Conservation (phyloP, 2,329 filamentous ascomycete genomes). For the Penicillium rolfsii region DNA sequence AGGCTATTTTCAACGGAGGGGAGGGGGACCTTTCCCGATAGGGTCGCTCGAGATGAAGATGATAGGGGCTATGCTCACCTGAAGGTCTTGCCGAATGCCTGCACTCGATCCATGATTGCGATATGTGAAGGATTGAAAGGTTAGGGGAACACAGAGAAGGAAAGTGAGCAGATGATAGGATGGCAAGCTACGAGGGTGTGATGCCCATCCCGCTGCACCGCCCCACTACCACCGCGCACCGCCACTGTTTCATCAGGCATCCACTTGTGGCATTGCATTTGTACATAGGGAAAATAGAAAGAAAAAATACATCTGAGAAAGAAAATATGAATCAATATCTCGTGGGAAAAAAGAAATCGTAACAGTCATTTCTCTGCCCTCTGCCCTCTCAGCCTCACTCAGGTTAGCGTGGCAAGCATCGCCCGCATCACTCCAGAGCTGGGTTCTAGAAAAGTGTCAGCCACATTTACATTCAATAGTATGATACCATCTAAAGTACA, state of each 20-base stretch:
- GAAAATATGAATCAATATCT: not conserved
- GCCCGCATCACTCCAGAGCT: constrained; percentile 66
- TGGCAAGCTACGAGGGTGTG: constrained; percentile 21
- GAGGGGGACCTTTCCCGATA: constrained; percentile 8
- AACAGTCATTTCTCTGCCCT: not conserved
- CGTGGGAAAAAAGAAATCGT: constrained; percentile 11
- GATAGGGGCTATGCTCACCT: constrained; percentile 53
- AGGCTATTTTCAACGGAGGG: not conserved
- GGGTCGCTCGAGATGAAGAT: constrained; percentile 1
- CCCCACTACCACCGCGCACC: constrained; percentile 30
- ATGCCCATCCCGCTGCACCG: constrained; percentile 28
- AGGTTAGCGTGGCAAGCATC: constrained; percentile 73
- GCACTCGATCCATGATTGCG: constrained; percentile 68
- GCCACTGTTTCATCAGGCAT: constrained; percentile 30
- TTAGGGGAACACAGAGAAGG: constrained; percentile 8
- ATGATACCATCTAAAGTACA: not conserved
- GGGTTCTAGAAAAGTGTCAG: constrained; percentile 56
- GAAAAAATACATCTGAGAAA: constrained; percentile 2
- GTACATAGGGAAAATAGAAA: constrained; percentile 6
- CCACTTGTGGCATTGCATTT: constrained; percentile 10
- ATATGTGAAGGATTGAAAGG: not conserved
- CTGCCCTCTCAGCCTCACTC: constrained; percentile 24
- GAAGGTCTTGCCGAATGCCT: constrained; percentile 71
- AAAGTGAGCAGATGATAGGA: constrained; percentile 16
- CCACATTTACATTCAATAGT: not conserved